Evolutionary conservation across 305 asterid species (phyloP), one percentile per base, ranked within the genome.

Genomic region (Withania somnifera): DNA sequence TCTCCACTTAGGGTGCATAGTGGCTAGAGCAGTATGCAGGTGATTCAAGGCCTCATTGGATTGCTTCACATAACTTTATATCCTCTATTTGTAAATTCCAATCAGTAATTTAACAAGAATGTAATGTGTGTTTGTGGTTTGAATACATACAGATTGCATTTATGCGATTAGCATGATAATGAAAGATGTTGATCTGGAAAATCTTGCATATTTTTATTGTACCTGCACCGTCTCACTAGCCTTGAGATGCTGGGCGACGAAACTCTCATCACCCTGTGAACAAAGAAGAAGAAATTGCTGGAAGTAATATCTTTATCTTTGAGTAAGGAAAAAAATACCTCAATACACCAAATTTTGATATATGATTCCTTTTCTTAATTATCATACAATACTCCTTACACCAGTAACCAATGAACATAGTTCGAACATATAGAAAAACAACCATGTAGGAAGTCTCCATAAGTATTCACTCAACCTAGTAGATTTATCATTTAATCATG

Each of bases 151-250:
- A 54, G 6, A n/a, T 30, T 13, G 15, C 6, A n/a, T 3, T 15
- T 19, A 6, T 50, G 13, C 8, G 15, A 58, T 11, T 60, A 28
- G 0, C 3, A 10, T 4, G 40, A 15, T 20, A 14, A 0, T 26
- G 17, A 61, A 10, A 61, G 7, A 14, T 13, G 38, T 13, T 28
- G 40, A 61, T 28, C 20, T 6, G 2, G 5, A 28, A 13, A 32
- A 17, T 40, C 32, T 40, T 61, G 36, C 8, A 6, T 1, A 17
- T 15, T 17, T n/a, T 34, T 47, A 79, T 11, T 3, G 56, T 86
- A 92, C 98, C 97, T 93, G 99, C 34, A 95, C 99, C 82, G 40
- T 84, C 78, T 91, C 94, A 26, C 98, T 93, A 53, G 91, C 94
- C 64, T 83, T 79, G 67, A 93, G 85, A 83, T 97, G 90, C 88